phyloP scores from a whole-genome alignment of 2,329 filamentous ascomycete genomes.

The Diaporthe ilicicola region DNA sequence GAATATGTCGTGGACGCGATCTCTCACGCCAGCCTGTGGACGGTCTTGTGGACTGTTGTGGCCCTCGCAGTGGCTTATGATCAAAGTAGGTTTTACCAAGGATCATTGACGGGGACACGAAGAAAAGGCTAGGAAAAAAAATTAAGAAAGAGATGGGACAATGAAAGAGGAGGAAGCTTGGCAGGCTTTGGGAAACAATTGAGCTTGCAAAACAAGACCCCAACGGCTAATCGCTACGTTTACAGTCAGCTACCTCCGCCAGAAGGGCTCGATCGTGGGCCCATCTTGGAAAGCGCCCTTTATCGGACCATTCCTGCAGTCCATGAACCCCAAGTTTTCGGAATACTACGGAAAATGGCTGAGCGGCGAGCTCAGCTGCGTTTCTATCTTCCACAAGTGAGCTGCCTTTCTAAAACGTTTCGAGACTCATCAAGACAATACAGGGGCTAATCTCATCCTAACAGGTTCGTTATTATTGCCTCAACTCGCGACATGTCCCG shows the following conservation, averaged over 20 bases:
- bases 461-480: conserved; percentile 94
- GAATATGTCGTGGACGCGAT: conserved; percentile 63
- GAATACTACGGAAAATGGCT: conserved; percentile 93
- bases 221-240: conserved; percentile 24
- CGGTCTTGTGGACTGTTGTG: conserved; percentile 75
- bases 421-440: not conserved
- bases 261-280: conserved; percentile 80
- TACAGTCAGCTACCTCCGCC: conserved; percentile 76
- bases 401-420: conserved; percentile 46
- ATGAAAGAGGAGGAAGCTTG: no score
- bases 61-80: conserved; percentile 82
- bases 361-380: conserved; percentile 91
- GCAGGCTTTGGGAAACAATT: not conserved
- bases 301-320: conserved; percentile 95
- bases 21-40: conserved; percentile 66
- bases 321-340: conserved; percentile 89
- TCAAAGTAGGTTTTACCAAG: conserved; percentile 72
- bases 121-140: not conserved
- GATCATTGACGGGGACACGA: not conserved
- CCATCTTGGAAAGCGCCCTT: conserved; percentile 82
- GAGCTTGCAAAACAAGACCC: not conserved
- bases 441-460: conserved; percentile 22
- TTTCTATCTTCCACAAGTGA: conserved; percentile 99
- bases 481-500: conserved; percentile 94
- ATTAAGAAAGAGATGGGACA: not conserved